phyloP scores from a whole-genome alignment of 1,284 basidiomycete species.

The Rhizoctonia solani region DNA sequence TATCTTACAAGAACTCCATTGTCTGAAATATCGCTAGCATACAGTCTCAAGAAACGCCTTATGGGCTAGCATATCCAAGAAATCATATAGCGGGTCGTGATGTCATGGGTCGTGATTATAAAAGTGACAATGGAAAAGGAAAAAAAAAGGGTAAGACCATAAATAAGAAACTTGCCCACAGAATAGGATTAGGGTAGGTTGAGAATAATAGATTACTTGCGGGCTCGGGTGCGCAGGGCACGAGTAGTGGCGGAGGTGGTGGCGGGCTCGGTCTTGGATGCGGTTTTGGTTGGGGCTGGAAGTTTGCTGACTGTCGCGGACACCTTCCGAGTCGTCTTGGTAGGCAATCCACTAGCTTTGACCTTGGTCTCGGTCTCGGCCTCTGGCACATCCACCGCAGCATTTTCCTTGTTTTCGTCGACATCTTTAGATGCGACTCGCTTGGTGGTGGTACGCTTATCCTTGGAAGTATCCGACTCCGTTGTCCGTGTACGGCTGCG shows the following conservation, averaged over 20 bases:
- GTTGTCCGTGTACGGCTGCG: constrained; percentile 18
- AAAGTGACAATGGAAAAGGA: not conserved
- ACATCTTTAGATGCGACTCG: constrained; percentile 20
- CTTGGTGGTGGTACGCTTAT: constrained; percentile 12
- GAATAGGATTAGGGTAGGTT: not conserved
- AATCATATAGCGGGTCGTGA: not conserved
- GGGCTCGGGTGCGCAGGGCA: constrained; percentile 29
- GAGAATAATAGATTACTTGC: constrained; percentile 4
- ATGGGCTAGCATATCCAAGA: not conserved
- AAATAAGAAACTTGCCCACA: not conserved
- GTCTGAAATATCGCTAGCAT: not conserved
- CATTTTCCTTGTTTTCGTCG: constrained; percentile 31
- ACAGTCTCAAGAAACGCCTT: not conserved
- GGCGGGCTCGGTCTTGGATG: constrained; percentile 5
- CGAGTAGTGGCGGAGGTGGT: constrained; percentile 2
- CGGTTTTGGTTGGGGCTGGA: constrained; percentile 20
- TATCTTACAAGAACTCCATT: not conserved
- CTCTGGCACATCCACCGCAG: constrained; percentile 20
- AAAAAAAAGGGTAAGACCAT: not conserved
- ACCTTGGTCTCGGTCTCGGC: constrained; percentile 16
- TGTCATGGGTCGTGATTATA: not conserved
- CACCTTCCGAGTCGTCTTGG: constrained; percentile 23
- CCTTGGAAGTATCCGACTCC: constrained; percentile 30
- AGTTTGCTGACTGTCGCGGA: constrained; percentile 6
- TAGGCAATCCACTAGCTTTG: constrained; percentile 26